Percentiles rank a stretch among this genome's conserved stretches.
Evolutionary conservation across 2,329 filamentous ascomycete species (phyloP).

Genomic region (Colletotrichum spaethianum): DNA sequence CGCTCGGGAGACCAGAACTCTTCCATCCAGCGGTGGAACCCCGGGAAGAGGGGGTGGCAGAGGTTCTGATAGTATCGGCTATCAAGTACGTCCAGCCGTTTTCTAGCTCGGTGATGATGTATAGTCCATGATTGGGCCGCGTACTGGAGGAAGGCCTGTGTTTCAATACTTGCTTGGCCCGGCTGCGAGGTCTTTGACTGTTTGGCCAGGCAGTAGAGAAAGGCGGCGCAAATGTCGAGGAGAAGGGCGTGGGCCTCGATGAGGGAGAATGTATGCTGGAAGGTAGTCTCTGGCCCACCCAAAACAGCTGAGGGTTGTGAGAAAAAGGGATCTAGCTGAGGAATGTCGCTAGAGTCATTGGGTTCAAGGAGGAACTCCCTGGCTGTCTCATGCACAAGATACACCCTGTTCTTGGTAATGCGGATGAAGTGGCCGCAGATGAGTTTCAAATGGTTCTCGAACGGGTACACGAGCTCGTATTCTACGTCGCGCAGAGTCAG

Average conservation of each 20-base stretch:
- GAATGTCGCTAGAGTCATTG: not conserved
- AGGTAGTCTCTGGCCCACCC: not conserved
- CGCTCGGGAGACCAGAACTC: constrained; percentile 4
- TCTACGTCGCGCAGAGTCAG: constrained; percentile 36
- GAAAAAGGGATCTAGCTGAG: not conserved
- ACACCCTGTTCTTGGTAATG: constrained; percentile 42
- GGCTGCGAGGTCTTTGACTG: not conserved
- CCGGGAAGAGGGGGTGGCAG: constrained; percentile 28
- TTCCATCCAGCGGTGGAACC: constrained; percentile 15
- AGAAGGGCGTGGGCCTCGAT: not conserved
- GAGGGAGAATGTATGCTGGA: constrained; percentile 14
- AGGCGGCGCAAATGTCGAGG: constrained; percentile 5
- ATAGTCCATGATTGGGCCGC: not conserved
- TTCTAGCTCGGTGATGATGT: constrained; percentile 3
- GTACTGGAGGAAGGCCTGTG: not conserved
- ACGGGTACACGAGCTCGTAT: constrained; percentile 41
- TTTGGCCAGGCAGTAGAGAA: constrained; percentile 3
- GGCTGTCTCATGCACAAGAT: constrained; percentile 45
- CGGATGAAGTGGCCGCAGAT: constrained; percentile 42
- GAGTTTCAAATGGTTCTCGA: constrained; percentile 41
- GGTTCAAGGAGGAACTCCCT: constrained; percentile 43
- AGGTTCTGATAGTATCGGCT: constrained; percentile 27
- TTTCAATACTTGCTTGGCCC: not conserved
- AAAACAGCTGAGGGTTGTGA: not conserved
- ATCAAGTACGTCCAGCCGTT: not conserved